Percentiles rank a stretch among this genome's conserved stretches.
Conservation (phyloP, 768 basidiomycete species). For the Podaxis sp. region DNA sequence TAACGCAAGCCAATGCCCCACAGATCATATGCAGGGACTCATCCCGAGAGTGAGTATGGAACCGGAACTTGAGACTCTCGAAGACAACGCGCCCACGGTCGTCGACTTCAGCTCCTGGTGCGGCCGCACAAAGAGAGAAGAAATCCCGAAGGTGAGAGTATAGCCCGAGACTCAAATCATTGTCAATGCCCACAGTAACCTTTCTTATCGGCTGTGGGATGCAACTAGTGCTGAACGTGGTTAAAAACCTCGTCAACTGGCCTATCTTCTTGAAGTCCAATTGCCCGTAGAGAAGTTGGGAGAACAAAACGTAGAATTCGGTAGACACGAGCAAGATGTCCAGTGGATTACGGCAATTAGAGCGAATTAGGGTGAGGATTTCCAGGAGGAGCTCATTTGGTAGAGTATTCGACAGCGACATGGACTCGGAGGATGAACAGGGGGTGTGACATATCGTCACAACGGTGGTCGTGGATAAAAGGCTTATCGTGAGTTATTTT, state of each 20-base stretch:
- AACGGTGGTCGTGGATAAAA: not conserved
- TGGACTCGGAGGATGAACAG: not conserved
- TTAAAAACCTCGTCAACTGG: slow-evolving; percentile 9
- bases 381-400: slow-evolving; percentile 14
- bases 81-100: slow-evolving; percentile 23
- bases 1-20: slow-evolving; percentile 25
- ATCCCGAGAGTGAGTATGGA: slow-evolving; percentile 27
- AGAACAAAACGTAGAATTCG: slow-evolving; percentile 5
- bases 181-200: slow-evolving; percentile 12
- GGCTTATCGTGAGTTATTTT: not conserved
- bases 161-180: slow-evolving; percentile 7
- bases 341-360: not conserved
- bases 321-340: slow-evolving; percentile 13
- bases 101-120: slow-evolving; percentile 20
- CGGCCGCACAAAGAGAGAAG: slow-evolving; percentile 13
- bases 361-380: slow-evolving; percentile 3
- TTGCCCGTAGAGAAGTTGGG: slow-evolving; percentile 11
- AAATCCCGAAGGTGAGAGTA: slow-evolving; percentile 13
- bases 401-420: slow-evolving; percentile 2
- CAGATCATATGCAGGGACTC: slow-evolving; percentile 23
- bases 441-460: not conserved
- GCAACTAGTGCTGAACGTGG: slow-evolving; percentile 2
- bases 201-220: slow-evolving; percentile 11
- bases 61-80: slow-evolving; percentile 24
- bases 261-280: slow-evolving; percentile 6